Evolutionary conservation across 805 yeast genomes (phyloP), one percentile per base, ranked within the genome.

Genomic region (Sugiyamaella valdiviana): DNA sequence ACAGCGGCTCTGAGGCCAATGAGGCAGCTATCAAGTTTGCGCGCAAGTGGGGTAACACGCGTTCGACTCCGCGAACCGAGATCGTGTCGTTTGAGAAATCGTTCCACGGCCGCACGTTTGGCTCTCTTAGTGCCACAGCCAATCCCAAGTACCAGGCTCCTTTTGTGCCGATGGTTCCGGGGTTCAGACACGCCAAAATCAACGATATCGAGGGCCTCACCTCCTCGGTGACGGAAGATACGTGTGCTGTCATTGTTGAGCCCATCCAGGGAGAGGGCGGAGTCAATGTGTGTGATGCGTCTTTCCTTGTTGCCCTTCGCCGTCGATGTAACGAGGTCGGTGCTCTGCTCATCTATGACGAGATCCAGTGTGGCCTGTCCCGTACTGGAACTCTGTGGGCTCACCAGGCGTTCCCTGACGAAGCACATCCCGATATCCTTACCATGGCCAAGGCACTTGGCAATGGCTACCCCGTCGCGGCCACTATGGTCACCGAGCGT

Each of bases 211-310:
- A 70, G 42, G 74, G 83, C 19, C 82, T 88, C 9, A 74, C 78
- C 54, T 61, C 55, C 2, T 64, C 78, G 26, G 76, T 85, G 41
- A 71, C 74, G 52, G 80, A 77, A 2, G 78, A 79, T 55, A 83
- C 90, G 1, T 87, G 95, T 58, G 99, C 90, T 46, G 93, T 93
- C 24, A 93, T 93, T 48, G 82, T 93, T 36, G 99, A 93, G 69
- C 99, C 99, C 19, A 83, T 93, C 51, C 99, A 93, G 72, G 99
- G 98, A 57, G 99, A 91, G 70, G 98, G 99, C 50, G 99, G 99
- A 49, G 82, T 91, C 16, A 79, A 81, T 60, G 79, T 83, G 17
- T 77, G 87, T 50, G 73, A 77, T 36, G 57, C 67, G 0, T 85
- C 80, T 39, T 89, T 86, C 62, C 72, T 91, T 53, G 62, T 72